Base-by-base conservation (phyloP, 2,329 filamentous ascomycete species). In the Nemania diffusa region DNA sequence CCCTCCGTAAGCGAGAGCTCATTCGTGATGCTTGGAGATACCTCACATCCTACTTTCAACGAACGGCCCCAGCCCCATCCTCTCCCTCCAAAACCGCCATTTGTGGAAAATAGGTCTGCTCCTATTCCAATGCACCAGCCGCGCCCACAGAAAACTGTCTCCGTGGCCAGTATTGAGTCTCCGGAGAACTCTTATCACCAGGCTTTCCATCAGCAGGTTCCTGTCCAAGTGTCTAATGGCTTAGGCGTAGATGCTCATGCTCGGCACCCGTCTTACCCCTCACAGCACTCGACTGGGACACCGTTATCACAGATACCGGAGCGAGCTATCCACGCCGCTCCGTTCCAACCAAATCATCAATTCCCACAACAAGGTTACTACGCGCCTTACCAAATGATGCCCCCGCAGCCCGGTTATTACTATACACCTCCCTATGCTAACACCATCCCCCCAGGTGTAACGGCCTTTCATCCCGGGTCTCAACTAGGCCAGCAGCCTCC, bases 201-300 rank as follows among this genome's bases (percentile, higher is more conserved):
- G 76, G 92, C 94, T 0, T 97, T 98, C 84, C 94, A 97, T 73
- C 94, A 97, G 74, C 94, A 97, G 79, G 90, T 97, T n/a, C 95
- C 94, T 1, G 81, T 90, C 3, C 91, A 94, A 72, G 87, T 93
- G 48, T 79, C 82, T 44, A 88, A 87, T 67, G 81, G 83, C 26
- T 85, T 87, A 55, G 80, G 83, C 5, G 84, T 89, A 46, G 82
- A 92, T 65, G 79, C 86, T 26, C 92, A 94, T 75, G 82, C 84
- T 22, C 89, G 91, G 27, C 88, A 92, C 72, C 82, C 87, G 1
- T 92, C 91, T 1, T 92, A 92, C 75, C 86, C 89, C 32, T 89
- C 88, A 62, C 91, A 93, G 72, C 84, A 88, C 62, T 90, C 91
- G 2, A 89, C 87, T 4, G 91, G 91, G 22, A 97, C 94, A 0